Evolutionary conservation across 2,329 filamentous ascomycete species (phyloP), one percentile per base, ranked within the genome.

Genomic region (Fusarium bulbicola): DNA sequence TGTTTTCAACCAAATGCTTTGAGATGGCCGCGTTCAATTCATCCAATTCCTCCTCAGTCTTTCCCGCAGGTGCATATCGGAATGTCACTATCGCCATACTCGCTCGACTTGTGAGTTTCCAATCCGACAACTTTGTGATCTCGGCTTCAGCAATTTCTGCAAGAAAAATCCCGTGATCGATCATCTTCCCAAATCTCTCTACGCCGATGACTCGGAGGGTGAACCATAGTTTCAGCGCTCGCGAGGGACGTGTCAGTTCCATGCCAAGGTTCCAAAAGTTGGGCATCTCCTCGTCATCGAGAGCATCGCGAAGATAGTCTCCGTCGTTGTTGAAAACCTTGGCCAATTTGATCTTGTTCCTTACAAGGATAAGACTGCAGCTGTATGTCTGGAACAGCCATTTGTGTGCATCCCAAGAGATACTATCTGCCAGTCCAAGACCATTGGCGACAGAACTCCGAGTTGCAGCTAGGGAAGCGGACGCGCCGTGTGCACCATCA

Each of bases 251-350:
- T 5, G 66, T 68, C 2, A 68, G 21, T 18, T 68, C 66, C 37
- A 68, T 56, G 5, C 64, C 66, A 15, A 63, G 39, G 7, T 68
- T 68, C 66, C 66, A 68, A 30, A 68, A 68, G 28, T 68, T 67
- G 2, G 66, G 66, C 10, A 68, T 68, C 14, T 56, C 64, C 2
- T 68, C 66, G 13, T 68, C 57, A 14, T 68, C 57, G 6, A 68
- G 42, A 26, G 66, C 66, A 7, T 68, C 66, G 10, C 66, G 57
- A 7, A 68, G 49, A 50, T 68, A 68, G 11, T 68, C 64, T 0
- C 66, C 66, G 6, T 68, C 57, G 12, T 68, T 68, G 37, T 24
- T 21, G 10, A 68, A 68, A 13, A 68, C 64, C 2, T 40, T 68
- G 8, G 15, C 15, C 15, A 68, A 21, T 16, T 50, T 30, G 4